Percentiles rank a stretch among this genome's conserved stretches.
Conservation (phyloP, 306 rosid genomes). For the Carpinus viminea region DNA sequence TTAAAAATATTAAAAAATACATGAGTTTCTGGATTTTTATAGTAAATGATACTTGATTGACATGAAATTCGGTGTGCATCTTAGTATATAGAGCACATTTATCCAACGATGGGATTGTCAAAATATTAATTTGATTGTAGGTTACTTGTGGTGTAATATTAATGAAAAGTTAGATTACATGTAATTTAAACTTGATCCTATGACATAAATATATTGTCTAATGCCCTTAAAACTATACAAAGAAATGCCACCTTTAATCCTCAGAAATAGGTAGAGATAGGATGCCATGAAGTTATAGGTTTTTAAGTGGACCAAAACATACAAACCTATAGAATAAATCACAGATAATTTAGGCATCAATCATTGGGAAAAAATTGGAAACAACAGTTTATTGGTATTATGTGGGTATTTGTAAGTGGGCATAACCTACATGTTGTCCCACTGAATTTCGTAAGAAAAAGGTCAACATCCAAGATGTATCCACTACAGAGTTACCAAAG, state of each 20-base stretch:
- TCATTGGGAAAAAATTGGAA: not conserved
- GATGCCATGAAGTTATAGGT: not conserved
- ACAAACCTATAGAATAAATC: not conserved
- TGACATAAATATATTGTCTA: not conserved
- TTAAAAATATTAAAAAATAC: not conserved
- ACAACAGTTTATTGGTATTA: not conserved
- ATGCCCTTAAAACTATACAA: too few species aligned
- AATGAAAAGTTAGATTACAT: too few species aligned
- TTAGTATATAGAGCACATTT: too few species aligned
- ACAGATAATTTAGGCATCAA: not conserved
- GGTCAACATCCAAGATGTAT: too few species aligned
- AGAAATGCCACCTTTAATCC: not conserved
- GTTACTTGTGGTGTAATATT: not conserved
- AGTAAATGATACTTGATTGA: not conserved
- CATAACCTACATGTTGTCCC: too few species aligned
- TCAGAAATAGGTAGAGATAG: not conserved
- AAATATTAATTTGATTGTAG: too few species aligned
- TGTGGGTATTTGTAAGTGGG: not conserved
- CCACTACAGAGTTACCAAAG: too few species aligned
- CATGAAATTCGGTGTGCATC: not conserved
- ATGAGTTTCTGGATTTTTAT: not conserved
- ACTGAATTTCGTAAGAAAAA: too few species aligned
- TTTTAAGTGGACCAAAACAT: not conserved
- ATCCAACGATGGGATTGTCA: not conserved
- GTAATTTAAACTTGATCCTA: not conserved